Percentiles rank a stretch among this genome's conserved stretches.
These are phyloP conservation scores for Hyaloscypha variabilis DNA, from an alignment of 495 filamentous ascomycete species.

Conservation along the genomic window DNA sequence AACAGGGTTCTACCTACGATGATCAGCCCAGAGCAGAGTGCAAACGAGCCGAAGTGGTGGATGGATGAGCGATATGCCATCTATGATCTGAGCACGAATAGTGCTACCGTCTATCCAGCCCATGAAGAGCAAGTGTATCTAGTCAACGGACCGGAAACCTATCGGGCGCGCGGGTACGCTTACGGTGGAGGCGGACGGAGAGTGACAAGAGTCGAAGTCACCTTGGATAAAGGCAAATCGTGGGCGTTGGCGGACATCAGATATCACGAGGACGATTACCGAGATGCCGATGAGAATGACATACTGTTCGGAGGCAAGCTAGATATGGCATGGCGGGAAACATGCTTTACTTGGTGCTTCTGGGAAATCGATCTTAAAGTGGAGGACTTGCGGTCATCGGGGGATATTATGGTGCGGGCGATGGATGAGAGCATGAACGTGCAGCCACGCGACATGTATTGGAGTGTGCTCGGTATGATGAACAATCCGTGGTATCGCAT, in stretches of 20 bases:
- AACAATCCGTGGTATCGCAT: slow-evolving; percentile 96
- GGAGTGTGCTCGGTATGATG: slow-evolving; percentile 98
- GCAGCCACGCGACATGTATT: slow-evolving; percentile 95
- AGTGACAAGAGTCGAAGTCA: slow-evolving; percentile 82
- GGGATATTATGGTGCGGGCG: slow-evolving; percentile 80
- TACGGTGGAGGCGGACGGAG: slow-evolving; percentile 89
- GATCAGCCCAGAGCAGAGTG: slow-evolving; percentile 81
- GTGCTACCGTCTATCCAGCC: slow-evolving; percentile 77
- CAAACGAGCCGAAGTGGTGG: slow-evolving; percentile 79
- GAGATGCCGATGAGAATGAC: slow-evolving; percentile 57
- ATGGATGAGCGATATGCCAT: slow-evolving; percentile 92
- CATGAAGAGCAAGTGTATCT: slow-evolving; percentile 76
- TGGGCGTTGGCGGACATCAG: slow-evolving; percentile 83
- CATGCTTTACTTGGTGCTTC: slow-evolving; percentile 91
- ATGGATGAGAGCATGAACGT: slow-evolving; percentile 93
- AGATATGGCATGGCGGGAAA: slow-evolving; percentile 83
- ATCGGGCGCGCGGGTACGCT: slow-evolving; percentile 79
- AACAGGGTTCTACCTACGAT: slow-evolving; percentile 91
- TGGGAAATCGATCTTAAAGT: slow-evolving; percentile 79
- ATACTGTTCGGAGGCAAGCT: slow-evolving; percentile 76
- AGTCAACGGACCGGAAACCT: slow-evolving; percentile 49
- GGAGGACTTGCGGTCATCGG: slow-evolving; percentile 59
- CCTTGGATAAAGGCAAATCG: slow-evolving; percentile 79
- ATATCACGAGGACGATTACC: slow-evolving; percentile 88
- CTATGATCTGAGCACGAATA: slow-evolving; percentile 90